A percentile compares a stretch with the other conserved stretches of the same genome.
Conservation (phyloP, 345 rosid species). For the Corchorus olitorius region DNA sequence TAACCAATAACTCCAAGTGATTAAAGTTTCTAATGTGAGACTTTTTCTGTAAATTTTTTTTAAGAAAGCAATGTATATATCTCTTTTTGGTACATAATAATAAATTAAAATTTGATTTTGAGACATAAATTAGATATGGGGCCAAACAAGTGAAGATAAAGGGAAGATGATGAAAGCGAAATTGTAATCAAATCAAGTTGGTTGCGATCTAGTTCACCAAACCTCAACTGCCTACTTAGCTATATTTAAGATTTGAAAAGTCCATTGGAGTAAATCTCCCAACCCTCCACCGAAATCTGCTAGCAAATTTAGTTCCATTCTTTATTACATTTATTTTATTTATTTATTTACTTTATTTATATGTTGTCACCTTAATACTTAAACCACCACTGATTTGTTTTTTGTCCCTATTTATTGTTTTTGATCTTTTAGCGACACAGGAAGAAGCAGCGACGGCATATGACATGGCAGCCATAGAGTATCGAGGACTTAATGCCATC, state of each 20-base stretch:
- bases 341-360: too few relatives aligned
- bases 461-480: conserved; percentile 89
- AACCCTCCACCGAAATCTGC: conserved; percentile 36
- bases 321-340: neutral
- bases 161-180: neutral
- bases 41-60: too few relatives aligned
- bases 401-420: neutral
- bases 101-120: neutral
- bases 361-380: neutral
- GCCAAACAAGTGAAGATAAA: neutral
- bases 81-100: neutral
- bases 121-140: neutral
- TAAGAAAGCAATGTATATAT: neutral
- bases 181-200: conserved; percentile 21
- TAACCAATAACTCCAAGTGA: too few relatives aligned
- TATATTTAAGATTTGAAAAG: conserved; percentile 23
- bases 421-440: conserved; percentile 64
- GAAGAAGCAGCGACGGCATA: conserved; percentile 95
- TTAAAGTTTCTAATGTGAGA: too few relatives aligned
- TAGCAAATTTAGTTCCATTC: conserved; percentile 26
- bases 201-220: conserved; percentile 46
- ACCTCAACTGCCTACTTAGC: conserved; percentile 40
- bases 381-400: neutral
- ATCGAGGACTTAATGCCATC: conserved; percentile 87
- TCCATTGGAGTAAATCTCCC: neutral